These are phyloP conservation scores for Leccinum truebloodii DNA, from an alignment of 768 basidiomycete species.

Conservation along the genomic window DNA sequence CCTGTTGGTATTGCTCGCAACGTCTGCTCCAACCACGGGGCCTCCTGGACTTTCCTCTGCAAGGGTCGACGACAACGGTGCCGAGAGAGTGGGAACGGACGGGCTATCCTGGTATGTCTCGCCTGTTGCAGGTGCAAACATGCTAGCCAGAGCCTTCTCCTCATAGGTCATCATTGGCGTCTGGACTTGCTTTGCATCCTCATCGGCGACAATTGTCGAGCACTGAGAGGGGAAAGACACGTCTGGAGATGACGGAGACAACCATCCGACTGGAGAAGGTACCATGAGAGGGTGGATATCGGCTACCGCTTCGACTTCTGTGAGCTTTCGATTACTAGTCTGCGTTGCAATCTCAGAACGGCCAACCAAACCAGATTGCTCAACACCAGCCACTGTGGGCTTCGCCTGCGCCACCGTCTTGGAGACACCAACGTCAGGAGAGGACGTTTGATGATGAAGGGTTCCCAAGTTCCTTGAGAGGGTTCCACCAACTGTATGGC, in stretches of 20 bases:
- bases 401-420: neutral
- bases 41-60: too few species aligned
- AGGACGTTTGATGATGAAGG: too few species aligned
- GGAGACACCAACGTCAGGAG: too few species aligned
- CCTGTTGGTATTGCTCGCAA: too few species aligned
- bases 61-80: too few species aligned
- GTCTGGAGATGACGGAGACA: neutral
- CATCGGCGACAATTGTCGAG: neutral
- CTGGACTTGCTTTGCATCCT: neutral
- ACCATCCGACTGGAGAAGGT: neutral
- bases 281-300: neutral
- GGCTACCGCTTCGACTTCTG: neutral
- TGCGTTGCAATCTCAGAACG: neutral
- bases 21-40: too few species aligned
- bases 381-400: neutral
- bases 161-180: neutral
- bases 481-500: too few species aligned
- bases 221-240: constrained; percentile 9
- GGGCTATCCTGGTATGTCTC: too few species aligned
- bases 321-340: neutral
- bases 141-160: neutral
- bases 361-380: neutral
- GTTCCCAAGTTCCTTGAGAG: too few species aligned
- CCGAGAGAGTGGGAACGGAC: too few species aligned
- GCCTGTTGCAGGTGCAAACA: too few species aligned